Conservation (phyloP, 2,329 filamentous ascomycete species). For the Peltaster fructicola region DNA sequence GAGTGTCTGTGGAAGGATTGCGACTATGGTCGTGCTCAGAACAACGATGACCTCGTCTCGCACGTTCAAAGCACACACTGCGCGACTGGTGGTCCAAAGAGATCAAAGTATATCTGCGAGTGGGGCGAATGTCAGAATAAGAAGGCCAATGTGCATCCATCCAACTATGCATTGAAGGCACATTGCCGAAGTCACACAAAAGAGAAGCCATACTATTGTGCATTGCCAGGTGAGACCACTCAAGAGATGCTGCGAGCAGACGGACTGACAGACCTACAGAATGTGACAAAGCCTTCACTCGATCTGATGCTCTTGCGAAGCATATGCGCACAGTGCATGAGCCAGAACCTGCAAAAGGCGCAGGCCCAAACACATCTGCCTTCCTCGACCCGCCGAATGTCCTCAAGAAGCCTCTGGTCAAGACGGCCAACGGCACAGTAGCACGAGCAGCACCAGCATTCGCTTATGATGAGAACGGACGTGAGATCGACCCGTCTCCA, state of each 20-base stretch:
- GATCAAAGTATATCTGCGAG: slow-evolving; percentile 97
- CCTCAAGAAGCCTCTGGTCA: too few species aligned
- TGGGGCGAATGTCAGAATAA: slow-evolving; percentile 83
- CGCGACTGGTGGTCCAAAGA: slow-evolving; percentile 46
- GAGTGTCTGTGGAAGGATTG: slow-evolving; percentile 35
- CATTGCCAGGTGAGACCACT: slow-evolving; percentile 55
- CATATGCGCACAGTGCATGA: slow-evolving; percentile 99
- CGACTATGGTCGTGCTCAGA: slow-evolving; percentile 28
- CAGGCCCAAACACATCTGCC: slow-evolving; percentile 59
- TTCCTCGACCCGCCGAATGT: slow-evolving; percentile 34
- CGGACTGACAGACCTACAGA: slow-evolving; percentile 37
- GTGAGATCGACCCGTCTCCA: slow-evolving; percentile 15
- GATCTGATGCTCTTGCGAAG: slow-evolving; percentile 88
- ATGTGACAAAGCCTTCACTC: slow-evolving; percentile 91
- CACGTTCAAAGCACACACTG: slow-evolving; percentile 75
- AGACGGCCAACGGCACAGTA: slow-evolving; percentile 20
- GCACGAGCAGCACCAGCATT: slow-evolving; percentile 8
- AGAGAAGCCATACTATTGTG: slow-evolving; percentile 97
- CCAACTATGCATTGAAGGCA: slow-evolving; percentile 85
- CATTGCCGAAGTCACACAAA: slow-evolving; percentile 96
- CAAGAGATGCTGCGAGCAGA: not conserved
- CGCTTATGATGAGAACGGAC: slow-evolving; percentile 17
- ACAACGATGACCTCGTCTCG: slow-evolving; percentile 34
- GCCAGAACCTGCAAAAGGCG: slow-evolving; percentile 59
- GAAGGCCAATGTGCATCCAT: slow-evolving; percentile 80